These are phyloP conservation scores for Cylindrodendrum hubeiense DNA, from an alignment of 2,329 filamentous ascomycete genomes.

Conservation along the genomic window DNA sequence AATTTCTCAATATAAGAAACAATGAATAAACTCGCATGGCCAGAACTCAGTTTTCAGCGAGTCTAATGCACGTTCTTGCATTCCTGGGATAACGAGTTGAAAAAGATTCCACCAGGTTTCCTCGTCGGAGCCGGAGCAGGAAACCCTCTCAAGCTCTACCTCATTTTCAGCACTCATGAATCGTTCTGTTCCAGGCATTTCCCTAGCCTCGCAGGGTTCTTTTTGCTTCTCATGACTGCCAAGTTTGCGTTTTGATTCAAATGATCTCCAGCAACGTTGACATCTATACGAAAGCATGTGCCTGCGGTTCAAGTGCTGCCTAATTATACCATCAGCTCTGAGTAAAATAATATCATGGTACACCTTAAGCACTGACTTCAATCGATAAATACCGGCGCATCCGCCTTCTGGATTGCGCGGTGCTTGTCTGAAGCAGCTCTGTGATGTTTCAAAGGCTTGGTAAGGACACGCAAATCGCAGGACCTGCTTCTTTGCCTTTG, in stretches of 20 bases:
- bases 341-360: background rate
- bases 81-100: slow-evolving; percentile 8
- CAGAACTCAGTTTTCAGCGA: slow-evolving; percentile 2
- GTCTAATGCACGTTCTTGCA: background rate
- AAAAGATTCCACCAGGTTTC: slow-evolving; percentile 15
- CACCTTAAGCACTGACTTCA: background rate
- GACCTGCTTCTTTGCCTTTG: background rate
- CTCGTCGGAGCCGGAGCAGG: background rate
- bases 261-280: slow-evolving; percentile 10
- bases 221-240: background rate
- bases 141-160: background rate
- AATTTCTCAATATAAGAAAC: background rate
- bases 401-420: slow-evolving; percentile 15
- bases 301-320: slow-evolving; percentile 17
- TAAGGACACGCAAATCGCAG: slow-evolving; percentile 1
- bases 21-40: slow-evolving; percentile 3
- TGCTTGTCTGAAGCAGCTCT: slow-evolving; percentile 12
- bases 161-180: slow-evolving; percentile 12
- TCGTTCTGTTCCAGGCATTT: background rate
- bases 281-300: slow-evolving; percentile 10
- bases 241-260: background rate
- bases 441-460: slow-evolving; percentile 5
- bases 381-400: slow-evolving; percentile 10
- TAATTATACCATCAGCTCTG: background rate
- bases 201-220: background rate